Base-by-base conservation (phyloP, 805 yeast genomes). In the Candida takata region DNA sequence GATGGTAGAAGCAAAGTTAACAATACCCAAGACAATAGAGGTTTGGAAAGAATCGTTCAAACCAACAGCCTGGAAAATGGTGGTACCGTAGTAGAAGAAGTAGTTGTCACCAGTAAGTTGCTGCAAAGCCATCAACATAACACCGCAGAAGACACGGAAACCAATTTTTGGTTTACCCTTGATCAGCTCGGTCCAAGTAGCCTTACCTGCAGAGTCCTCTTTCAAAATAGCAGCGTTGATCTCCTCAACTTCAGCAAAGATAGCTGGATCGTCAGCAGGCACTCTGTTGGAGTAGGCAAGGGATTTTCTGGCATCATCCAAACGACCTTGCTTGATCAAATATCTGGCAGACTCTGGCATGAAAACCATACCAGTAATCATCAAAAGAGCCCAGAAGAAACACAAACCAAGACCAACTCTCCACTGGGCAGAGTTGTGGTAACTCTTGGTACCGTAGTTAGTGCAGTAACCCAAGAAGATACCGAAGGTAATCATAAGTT, bases 311-410 rank as follows among this genome's bases (percentile, higher is more conserved):
- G 86, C 86, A 40, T 76, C 82, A 33, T 79, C 86, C 30, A 72
- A 48, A 46, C 60, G 69, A 41, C 66, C 69, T 38, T 59, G 60
- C 60, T 73, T 77, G 42, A 74, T 65, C 59, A 79, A 67, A 61
- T 57, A 80, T 60, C 86, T 67, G 52, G 86, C 84, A 24, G 84
- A 77, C 62, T 80, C 87, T 34, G 86, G 86, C 71, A 79, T 78
- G 49, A 70, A 68, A 3, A 48, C 44, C 62, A 60, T 58, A 46
- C 56, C 64, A 23, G 43, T 45, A 32, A 61, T 44, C 65, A 61
- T 55, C 36, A 59, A 43, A 13, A 62, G 31, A 33, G 67, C 67
- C 71, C 71, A 70, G 21, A 64, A 62, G 48, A 69, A 70, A 51
- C 69, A 65, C 43, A 75, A 58, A 42, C 80, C 81, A 53, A 79